Evolutionary conservation across 2,329 filamentous ascomycete genomes (phyloP), one percentile per base, ranked within the genome.

Genomic region (Cladorrhinum sp.): DNA sequence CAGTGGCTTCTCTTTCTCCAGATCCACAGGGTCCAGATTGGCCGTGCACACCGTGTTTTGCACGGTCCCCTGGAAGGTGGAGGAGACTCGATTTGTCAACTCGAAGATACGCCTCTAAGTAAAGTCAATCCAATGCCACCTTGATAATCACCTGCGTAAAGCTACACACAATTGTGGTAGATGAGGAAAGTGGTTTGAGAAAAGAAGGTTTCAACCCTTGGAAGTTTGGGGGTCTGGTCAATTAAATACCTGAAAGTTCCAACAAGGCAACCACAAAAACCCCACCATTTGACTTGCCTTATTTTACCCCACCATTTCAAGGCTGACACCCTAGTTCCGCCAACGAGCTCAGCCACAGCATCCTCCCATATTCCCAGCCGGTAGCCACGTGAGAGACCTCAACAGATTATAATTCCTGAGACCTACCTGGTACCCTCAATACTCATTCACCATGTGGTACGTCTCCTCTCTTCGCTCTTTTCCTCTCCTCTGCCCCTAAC

Each of bases 361-460:
- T 36, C 33, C 33, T 36, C 14, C 33, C 26, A 30, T 10, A 30
- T 30, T 30, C 26, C 26, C 26, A 30, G 4, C 26, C 10, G 26
- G 10, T 10, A 30, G 26, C 26, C 26, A 30, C 26, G 26, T 30
- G 26, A 30, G 26, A 30, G 26, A 30, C 26, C 26, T 30, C 26
- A 30, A 10, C 26, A 30, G 10, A 30, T 10, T 30, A 5, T 10
- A 30, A 30, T 10, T 5, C 26, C 26, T 30, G n/a, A n/a, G n/a
- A n/a, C n/a, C n/a, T n/a, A n/a, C n/a, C n/a, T n/a, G n/a, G n/a
- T n/a, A n/a, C n/a, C n/a, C n/a, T n/a, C n/a, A n/a, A n/a, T n/a
- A n/a, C n/a, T n/a, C n/a, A n/a, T n/a, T 36, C 55, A 65, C 58
- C 28, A 72, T 72, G 70, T 72, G 70, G 70, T 71, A 68, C 28